Percentiles rank a stretch among this genome's conserved stretches.
Conservation (phyloP, 1,284 basidiomycete genomes). For the Cryptococcus sp. region DNA sequence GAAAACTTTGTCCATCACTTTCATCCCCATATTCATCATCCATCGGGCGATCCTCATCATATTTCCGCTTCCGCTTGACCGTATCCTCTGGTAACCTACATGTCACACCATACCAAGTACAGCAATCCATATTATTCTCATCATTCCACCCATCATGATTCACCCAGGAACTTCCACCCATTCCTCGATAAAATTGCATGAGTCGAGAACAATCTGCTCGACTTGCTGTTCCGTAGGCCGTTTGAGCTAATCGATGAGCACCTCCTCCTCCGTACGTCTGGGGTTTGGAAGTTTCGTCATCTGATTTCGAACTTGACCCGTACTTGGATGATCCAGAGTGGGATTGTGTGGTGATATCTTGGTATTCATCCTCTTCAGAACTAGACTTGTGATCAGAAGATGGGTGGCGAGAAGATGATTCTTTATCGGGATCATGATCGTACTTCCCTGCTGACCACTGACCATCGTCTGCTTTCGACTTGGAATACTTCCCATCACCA, state of each 20-base stretch:
- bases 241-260: too few relatives aligned
- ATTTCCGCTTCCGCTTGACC: neutral
- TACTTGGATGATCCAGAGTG: too few relatives aligned
- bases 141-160: neutral
- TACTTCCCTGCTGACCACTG: neutral
- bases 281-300: too few relatives aligned
- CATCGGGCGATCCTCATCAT: neutral
- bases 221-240: neutral
- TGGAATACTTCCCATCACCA: neutral
- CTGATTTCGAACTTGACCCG: too few relatives aligned
- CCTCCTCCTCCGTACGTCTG: too few relatives aligned
- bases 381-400: neutral
- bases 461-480: neutral
- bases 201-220: neutral
- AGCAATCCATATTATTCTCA: neutral
- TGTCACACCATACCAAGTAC: conserved; percentile 3
- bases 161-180: neutral
- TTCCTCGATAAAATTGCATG: neutral
- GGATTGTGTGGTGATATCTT: neutral
- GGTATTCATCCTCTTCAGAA: neutral
- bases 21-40: conserved; percentile 1
- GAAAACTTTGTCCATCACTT: neutral
- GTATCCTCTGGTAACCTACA: neutral
- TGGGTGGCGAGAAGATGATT: neutral
- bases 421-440: too few relatives aligned